These are phyloP conservation scores for Citrullus amarus DNA, from an alignment of 306 rosid species.

Conservation along the genomic window DNA sequence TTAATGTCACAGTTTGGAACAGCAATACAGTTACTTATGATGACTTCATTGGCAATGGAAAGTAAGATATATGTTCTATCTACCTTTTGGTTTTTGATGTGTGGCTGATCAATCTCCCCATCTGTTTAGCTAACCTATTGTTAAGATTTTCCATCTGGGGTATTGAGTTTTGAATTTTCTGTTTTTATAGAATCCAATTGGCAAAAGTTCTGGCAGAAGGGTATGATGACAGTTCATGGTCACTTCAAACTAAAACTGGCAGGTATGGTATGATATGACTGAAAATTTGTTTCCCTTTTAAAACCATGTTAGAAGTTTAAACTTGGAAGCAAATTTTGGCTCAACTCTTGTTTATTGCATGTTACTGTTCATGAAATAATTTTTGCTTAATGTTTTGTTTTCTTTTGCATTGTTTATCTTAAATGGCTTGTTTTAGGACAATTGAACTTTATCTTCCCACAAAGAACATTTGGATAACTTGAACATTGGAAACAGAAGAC, in stretches of 20 bases:
- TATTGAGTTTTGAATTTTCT: conserved; percentile 7
- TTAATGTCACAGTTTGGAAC: conserved; percentile 70
- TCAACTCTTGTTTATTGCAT: neutral
- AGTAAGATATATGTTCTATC: conserved; percentile 18
- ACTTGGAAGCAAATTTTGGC: neutral
- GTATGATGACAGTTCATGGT: conserved; percentile 66
- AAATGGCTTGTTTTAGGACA: neutral
- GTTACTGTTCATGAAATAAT: neutral
- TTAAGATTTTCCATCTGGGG: neutral
- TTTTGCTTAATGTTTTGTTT: neutral
- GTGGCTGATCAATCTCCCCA: neutral
- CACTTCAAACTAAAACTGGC: conserved; percentile 76
- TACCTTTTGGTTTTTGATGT: neutral
- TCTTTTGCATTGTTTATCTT: neutral
- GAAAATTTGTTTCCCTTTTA: neutral
- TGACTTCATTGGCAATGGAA: conserved; percentile 77
- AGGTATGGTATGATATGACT: conserved; percentile 32
- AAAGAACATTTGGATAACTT: neutral
- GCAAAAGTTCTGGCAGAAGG: conserved; percentile 71
- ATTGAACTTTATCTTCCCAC: neutral
- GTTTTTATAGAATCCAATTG: conserved; percentile 41
- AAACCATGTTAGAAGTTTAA: neutral
- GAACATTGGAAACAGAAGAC: neutral
- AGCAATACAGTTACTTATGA: conserved; percentile 60
- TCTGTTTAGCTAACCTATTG: neutral